Percentiles rank a stretch among this genome's conserved stretches.
These are phyloP conservation scores for Zygosaccharomyces sapae DNA, from an alignment of 1,139 yeast species.

Conservation along the genomic window DNA sequence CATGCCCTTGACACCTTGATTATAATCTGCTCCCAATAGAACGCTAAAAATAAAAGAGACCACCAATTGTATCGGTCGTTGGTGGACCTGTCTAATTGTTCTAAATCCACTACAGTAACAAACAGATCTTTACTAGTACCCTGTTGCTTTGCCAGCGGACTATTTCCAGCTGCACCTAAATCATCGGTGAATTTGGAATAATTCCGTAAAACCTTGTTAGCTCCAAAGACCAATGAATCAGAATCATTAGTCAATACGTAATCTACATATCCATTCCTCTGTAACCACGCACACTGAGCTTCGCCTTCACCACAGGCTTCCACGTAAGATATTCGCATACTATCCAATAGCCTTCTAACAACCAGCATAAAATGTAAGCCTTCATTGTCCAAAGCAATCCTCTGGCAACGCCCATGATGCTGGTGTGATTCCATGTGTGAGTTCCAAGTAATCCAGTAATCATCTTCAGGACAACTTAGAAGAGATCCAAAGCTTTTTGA, in stretches of 20 bases:
- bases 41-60: conserved; percentile 50
- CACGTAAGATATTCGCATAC: conserved; percentile 45
- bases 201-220: conserved; percentile 52
- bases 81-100: conserved; percentile 27
- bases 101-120: conserved; percentile 35
- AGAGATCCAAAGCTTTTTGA: conserved; percentile 35
- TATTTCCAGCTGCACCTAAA: conserved; percentile 38
- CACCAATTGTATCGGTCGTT: conserved; percentile 35
- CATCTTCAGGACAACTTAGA: conserved; percentile 1
- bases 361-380: conserved; percentile 13
- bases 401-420: conserved; percentile 6
- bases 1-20: conserved; percentile 47
- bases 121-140: conserved; percentile 27
- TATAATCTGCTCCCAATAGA: conserved; percentile 60
- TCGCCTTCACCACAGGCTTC: conserved; percentile 83
- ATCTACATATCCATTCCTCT: conserved; percentile 58
- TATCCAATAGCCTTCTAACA: conserved; percentile 37
- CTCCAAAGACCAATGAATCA: conserved; percentile 72
- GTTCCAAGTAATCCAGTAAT: background rate
- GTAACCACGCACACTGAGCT: conserved; percentile 72
- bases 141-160: conserved; percentile 11
- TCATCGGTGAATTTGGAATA: conserved; percentile 47
- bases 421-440: conserved; percentile 12
- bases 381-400: background rate
- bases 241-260: conserved; percentile 71